Evolutionary conservation across 1,284 basidiomycete species (phyloP), one percentile per base, ranked within the genome.

Genomic region (Fomitopsis pinicola): DNA sequence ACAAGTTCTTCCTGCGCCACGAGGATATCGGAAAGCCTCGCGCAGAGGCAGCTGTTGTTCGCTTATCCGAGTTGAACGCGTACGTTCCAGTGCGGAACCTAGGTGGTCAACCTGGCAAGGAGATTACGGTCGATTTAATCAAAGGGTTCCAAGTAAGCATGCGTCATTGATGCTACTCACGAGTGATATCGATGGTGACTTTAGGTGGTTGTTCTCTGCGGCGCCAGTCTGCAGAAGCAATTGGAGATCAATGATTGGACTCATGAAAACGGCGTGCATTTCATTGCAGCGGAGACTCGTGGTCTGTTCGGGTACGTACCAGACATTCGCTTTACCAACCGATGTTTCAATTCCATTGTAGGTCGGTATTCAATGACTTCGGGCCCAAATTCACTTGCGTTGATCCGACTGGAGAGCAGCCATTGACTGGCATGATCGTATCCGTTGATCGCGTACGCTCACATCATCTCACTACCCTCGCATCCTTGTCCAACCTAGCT

Each of bases 231-330:
- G 60, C 81, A 82, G 62, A 94, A 95, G 74, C 96, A 97, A 75
- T 76, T 99, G 26, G 94, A 97, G 76, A 93, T 99, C 72, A 94
- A 99, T 75, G 93, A 95, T 64, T 97, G 92, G 86, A 94, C 94
- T 19, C 94, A 95, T 71, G 73, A 80, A 62, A 91, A 97, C 72
- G 91, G 89, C 38, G 90, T 99, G 59, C 88, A 92, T 72, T 99
- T 99, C 76, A 92, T 98, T 69, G 79, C 95, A 57, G 89, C 96
- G 30, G 95, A 97, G 72, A 95, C 95, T 33, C 87, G 91, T 62
- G 97, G 97, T 63, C 84, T 99, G 42, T 99, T 99, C 73, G 97
- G 94, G 89, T 95, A 74, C 66, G 85, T 74, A 55, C 61, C 60
- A 17, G 35, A 2, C 38, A 26, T 50, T 33, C 4, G 14, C 19